Evolutionary conservation across 768 basidiomycete species (phyloP), one percentile per base, ranked within the genome.

Genomic region (Boletus sensibilis): DNA sequence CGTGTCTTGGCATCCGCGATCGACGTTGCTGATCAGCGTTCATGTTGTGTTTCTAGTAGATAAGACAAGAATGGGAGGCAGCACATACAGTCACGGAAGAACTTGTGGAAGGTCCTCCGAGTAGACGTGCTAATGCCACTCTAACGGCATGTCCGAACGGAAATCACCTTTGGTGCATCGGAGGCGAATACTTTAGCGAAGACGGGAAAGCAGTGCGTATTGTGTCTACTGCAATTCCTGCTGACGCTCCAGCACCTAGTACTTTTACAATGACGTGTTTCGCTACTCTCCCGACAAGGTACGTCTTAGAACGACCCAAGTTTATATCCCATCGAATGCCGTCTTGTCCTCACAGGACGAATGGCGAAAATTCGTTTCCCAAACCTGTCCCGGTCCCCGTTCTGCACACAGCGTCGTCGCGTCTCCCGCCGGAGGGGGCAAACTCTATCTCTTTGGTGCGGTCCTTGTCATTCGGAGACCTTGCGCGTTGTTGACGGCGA

Each of bases 251-350:
- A 25, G 2, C 21, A 11, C 21, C 4, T 48, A 91, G 88, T 83
- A 92, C 67, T 92, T 93, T 71, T 94, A 93, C 73, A 90, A 87
- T 61, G 93, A 94, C 62, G 85, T 92, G 0, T 94, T 87, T 70
- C 79, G 94, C 21, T 95, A 95, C 70, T 80, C 86, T 1, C 90
- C 92, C 0, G 90, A 92, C 37, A 92, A 92, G 77, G 85, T 82
- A 34, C 16, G 71, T 57, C 35, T 39, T 33, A 9, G 9, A 38
- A 38, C 5, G 4, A 12, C 12, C 12, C n/a, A 10, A 1, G 8
- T 4, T 13, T 14, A 37, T 10, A 18, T 11, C 20, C 3, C 23
- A 40, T 48, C 10, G 7, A 27, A 10, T 2, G 0, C 18, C 7
- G 4, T 23, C 3, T 27, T 23, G 3, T 33, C 38, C 41, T 20